Conservation (phyloP, 192 early-diverging fungal genomes). For the Coemansia sp. region DNA sequence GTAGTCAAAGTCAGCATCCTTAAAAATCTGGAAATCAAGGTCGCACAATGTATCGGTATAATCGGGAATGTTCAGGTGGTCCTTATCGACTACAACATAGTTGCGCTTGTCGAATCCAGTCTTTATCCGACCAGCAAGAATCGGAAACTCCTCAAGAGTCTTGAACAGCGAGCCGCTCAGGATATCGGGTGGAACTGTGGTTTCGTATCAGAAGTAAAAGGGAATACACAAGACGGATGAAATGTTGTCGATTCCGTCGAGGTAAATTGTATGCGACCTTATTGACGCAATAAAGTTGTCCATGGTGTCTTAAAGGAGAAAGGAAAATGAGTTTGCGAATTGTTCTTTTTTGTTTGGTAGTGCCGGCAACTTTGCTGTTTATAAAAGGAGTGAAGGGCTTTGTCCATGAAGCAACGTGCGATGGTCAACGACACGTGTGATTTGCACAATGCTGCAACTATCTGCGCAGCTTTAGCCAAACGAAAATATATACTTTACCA, state of each 20-base stretch:
- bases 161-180: constrained; percentile 16
- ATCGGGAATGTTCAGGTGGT: constrained; percentile 26
- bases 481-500: too few species aligned
- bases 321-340: too few species aligned
- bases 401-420: too few species aligned
- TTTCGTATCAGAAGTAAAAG: constrained; percentile 15
- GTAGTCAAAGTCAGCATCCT: constrained; percentile 7
- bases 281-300: not conserved
- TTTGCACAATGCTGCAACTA: too few species aligned
- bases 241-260: constrained; percentile 9
- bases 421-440: too few species aligned
- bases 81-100: constrained; percentile 5
- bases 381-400: too few species aligned
- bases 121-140: constrained; percentile 13
- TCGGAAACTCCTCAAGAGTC: constrained; percentile 18
- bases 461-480: too few species aligned
- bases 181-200: constrained; percentile 7
- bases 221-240: constrained; percentile 10
- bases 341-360: too few species aligned
- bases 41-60: constrained; percentile 13
- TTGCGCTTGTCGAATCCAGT: not conserved
- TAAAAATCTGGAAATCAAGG: constrained; percentile 4
- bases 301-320: constrained; percentile 5
- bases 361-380: too few species aligned
- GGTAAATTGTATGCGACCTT: constrained; percentile 6